Evolutionary conservation across 2,329 filamentous ascomycete species (phyloP).

Genomic region (Elsinoe arachidis): DNA sequence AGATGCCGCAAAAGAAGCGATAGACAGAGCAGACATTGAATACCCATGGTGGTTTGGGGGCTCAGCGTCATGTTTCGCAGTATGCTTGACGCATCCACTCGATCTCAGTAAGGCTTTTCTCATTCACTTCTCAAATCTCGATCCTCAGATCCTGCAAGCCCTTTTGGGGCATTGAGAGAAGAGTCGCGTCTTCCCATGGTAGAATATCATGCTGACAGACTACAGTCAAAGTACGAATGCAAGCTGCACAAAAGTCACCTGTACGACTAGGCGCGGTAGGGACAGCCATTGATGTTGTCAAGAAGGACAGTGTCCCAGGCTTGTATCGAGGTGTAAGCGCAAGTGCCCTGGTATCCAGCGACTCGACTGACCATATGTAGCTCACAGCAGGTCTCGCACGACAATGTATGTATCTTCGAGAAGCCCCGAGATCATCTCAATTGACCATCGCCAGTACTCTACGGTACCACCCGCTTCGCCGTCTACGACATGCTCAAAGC

Average conservation of each 20-base stretch:
- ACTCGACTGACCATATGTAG: conserved; percentile 40
- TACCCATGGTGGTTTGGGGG: conserved; percentile 80
- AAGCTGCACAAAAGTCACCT: conserved; percentile 69
- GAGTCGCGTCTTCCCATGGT: conserved; percentile 20
- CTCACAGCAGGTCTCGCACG: conserved; percentile 11
- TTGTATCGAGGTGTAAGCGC: conserved; percentile 70
- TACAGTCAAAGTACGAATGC: conserved; percentile 62
- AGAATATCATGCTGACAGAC: neutral
- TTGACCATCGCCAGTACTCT: conserved; percentile 71
- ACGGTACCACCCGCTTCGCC: conserved; percentile 92
- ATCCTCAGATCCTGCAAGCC: neutral
- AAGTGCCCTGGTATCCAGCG: neutral
- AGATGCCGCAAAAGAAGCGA: neutral
- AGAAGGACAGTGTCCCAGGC: conserved; percentile 64
- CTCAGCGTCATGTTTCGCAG: conserved; percentile 84
- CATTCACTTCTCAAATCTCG: neutral
- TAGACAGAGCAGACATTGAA: conserved; percentile 24
- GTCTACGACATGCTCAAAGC: conserved; percentile 88
- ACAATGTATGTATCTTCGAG: neutral
- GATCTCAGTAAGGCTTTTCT: conserved; percentile 62
- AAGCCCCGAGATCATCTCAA: conserved; percentile 47
- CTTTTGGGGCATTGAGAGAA: neutral
- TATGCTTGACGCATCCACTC: conserved; percentile 84
- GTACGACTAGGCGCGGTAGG: conserved; percentile 68
- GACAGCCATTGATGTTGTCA: conserved; percentile 75